These are phyloP conservation scores for Martensiomyces pterosporus DNA, from an alignment of 192 early-diverging fungal genomes.

Conservation along the genomic window DNA sequence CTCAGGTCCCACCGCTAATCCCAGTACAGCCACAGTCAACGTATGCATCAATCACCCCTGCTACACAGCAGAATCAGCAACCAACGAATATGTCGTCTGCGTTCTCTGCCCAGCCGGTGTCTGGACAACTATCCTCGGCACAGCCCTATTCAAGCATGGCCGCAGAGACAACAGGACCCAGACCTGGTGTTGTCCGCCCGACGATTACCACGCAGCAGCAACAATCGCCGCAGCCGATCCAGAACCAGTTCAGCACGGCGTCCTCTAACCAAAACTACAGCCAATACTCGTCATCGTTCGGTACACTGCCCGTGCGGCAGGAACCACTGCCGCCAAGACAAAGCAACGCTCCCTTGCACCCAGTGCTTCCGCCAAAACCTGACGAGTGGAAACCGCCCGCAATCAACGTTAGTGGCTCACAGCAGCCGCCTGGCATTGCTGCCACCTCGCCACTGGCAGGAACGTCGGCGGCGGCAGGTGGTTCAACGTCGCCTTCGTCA, in stretches of 20 bases:
- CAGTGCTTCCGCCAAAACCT: conserved; percentile 42
- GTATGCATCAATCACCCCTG: no score
- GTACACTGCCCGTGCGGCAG: neutral
- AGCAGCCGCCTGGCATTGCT: neutral
- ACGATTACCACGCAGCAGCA: no score
- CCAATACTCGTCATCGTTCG: conserved; percentile 24
- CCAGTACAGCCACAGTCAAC: no score
- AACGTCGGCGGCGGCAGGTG: neutral
- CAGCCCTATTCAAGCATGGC: no score
- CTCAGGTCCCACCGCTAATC: no score
- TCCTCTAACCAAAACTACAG: conserved; percentile 1
- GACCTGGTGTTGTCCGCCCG: neutral
- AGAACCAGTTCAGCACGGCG: neutral
- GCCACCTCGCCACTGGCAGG: neutral
- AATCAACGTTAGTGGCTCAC: conserved; percentile 1
- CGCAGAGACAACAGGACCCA: neutral
- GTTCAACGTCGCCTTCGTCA: conserved; percentile 10
- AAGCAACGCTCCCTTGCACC: neutral
- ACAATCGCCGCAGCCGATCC: neutral
- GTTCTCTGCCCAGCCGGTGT: no score
- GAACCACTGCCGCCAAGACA: neutral
- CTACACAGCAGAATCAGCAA: no score
- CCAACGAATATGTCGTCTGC: no score
- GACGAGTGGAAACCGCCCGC: conserved; percentile 27
- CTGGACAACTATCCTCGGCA: no score